phyloP scores from a whole-genome alignment of 2,329 filamentous ascomycete species.

The Paecilomyces sp. region DNA sequence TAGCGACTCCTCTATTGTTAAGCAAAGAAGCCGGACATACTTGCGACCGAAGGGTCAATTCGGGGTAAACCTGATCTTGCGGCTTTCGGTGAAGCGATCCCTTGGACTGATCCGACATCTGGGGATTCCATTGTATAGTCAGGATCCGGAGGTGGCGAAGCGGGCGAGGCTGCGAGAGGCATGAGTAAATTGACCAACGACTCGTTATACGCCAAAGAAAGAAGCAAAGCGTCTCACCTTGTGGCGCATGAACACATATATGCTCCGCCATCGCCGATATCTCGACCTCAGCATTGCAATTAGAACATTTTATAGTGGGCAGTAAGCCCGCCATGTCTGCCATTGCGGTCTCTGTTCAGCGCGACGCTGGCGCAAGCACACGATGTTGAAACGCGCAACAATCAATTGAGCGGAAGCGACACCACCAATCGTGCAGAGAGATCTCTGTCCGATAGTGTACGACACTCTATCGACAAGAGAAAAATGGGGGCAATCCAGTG shows the following conservation, averaged over 20 bases:
- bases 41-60: conserved; percentile 53
- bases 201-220: background rate
- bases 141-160: conserved; percentile 14
- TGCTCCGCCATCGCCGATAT: conserved; percentile 85
- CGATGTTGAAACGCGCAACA: background rate
- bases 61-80: conserved; percentile 44
- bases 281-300: conserved; percentile 68
- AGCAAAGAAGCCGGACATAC: conserved; percentile 35
- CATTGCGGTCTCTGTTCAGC: background rate
- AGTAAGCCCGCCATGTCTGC: conserved; percentile 62
- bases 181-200: conserved; percentile 7
- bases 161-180: conserved; percentile 19
- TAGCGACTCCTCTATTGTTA: conserved; percentile 1
- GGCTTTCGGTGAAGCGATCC: conserved; percentile 24
- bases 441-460: background rate
- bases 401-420: conserved; percentile 34
- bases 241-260: conserved; percentile 50
- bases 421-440: background rate
- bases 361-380: background rate
- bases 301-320: conserved; percentile 82
- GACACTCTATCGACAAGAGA: background rate
- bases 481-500: background rate
- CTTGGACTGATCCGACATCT: background rate
- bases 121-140: background rate
- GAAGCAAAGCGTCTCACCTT: conserved; percentile 22